Conservation (phyloP, 768 basidiomycete species). For the Russula dissimulans region DNA sequence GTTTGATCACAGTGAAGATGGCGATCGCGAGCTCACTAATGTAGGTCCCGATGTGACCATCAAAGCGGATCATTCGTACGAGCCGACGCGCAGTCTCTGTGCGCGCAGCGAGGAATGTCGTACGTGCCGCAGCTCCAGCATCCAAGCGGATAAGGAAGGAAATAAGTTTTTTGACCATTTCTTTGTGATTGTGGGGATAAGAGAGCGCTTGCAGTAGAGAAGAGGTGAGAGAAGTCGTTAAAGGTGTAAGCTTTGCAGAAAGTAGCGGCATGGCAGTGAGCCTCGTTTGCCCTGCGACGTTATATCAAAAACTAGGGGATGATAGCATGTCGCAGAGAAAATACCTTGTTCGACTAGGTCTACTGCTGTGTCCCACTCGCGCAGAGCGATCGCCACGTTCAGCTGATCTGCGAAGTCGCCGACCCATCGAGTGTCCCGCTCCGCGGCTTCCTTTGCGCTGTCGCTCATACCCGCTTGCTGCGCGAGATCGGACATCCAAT, state of each 20-base stretch:
- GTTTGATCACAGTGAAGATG: conserved; percentile 89
- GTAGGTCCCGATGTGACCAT: conserved; percentile 80
- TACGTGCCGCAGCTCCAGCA: conserved; percentile 69
- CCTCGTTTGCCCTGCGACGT: conserved; percentile 47
- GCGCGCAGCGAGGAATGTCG: conserved; percentile 74
- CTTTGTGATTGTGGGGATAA: conserved; percentile 67
- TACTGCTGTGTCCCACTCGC: conserved; percentile 86
- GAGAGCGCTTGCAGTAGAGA: conserved; percentile 69
- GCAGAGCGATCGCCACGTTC: conserved; percentile 81
- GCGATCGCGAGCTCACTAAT: conserved; percentile 83
- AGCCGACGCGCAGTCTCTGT: conserved; percentile 63
- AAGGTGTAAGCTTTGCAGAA: conserved; percentile 49
- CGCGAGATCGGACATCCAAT: conserved; percentile 68
- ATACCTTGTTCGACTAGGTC: conserved; percentile 73
- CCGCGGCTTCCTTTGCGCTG: conserved; percentile 61
- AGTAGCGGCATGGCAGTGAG: conserved; percentile 45
- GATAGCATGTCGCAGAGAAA: background rate
- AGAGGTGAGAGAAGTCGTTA: conserved; percentile 58
- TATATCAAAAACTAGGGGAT: background rate
- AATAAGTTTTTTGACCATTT: conserved; percentile 60
- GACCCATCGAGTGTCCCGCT: conserved; percentile 78
- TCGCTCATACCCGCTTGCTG: conserved; percentile 44
- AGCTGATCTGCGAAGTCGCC: conserved; percentile 89
- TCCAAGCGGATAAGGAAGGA: conserved; percentile 65
- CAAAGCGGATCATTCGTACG: conserved; percentile 81